These are phyloP conservation scores for Spathaspora arborariae DNA, from an alignment of 805 yeast genomes.

Conservation along the genomic window DNA sequence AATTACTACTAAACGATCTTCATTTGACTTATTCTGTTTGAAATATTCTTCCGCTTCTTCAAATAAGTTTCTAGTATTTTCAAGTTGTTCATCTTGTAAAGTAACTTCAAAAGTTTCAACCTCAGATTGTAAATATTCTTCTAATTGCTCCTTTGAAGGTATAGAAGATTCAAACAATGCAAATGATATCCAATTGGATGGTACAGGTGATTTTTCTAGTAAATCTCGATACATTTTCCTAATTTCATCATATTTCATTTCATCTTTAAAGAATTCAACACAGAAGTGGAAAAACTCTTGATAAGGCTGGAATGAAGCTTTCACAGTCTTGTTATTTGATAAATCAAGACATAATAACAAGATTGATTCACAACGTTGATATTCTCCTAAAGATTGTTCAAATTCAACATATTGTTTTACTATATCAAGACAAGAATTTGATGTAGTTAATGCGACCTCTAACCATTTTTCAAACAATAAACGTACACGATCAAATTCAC, in stretches of 20 bases:
- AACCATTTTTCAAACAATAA: constrained; percentile 64
- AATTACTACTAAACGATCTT: constrained; percentile 49
- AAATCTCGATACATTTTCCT: constrained; percentile 45
- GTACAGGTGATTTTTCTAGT: constrained; percentile 22
- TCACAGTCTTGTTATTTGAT: constrained; percentile 21
- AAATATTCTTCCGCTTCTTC: constrained; percentile 47
- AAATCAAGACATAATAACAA: constrained; percentile 48
- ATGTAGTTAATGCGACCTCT: constrained; percentile 26
- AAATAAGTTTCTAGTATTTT: constrained; percentile 53
- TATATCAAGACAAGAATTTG: constrained; percentile 18
- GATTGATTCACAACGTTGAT: constrained; percentile 62
- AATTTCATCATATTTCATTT: constrained; percentile 53
- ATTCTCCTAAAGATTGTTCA: constrained; percentile 66
- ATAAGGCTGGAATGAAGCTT: constrained; percentile 22
- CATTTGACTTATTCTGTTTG: constrained; percentile 30
- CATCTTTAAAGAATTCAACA: constrained; percentile 61
- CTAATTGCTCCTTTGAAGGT: constrained; percentile 53
- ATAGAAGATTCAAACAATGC: constrained; percentile 71
- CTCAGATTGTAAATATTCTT: constrained; percentile 38
- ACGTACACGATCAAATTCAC: constrained; percentile 79
- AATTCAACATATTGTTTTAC: constrained; percentile 68
- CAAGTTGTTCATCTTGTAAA: constrained; percentile 47
- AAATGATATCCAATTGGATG: constrained; percentile 51
- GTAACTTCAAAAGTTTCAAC: constrained; percentile 50
- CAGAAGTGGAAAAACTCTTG: constrained; percentile 27